Base-by-base conservation (phyloP, 2,329 filamentous ascomycete species). In the Colletotrichum camelliae region DNA sequence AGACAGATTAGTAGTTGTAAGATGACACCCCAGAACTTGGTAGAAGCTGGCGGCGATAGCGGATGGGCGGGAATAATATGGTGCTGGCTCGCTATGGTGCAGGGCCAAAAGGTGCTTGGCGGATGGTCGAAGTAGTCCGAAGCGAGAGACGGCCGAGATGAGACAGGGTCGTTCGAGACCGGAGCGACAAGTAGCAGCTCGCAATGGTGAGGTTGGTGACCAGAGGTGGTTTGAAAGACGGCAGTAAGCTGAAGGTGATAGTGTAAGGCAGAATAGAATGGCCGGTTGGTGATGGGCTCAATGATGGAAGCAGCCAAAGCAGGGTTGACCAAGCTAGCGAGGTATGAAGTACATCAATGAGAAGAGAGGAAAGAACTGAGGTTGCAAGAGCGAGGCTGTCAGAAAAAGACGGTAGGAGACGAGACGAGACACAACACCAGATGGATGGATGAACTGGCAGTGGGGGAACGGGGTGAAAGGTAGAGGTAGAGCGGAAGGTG, bases 1-100 rank as follows among this genome's bases (percentile, higher is more conserved):
- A 43, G 4, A 52, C 43, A 33, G 33, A 70, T 75, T 72, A 75
- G 72, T 74, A 37, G 52, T 65, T 71, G 72, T 16, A 35, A 29
- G n/a, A 27, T 31, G n/a, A 33, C 31, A 12, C 66, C 31, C 33
- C 35, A 60, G 29, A 29, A 13, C 18, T 10, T n/a, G 52, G 15
- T n/a, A 16, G 29, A 15, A 52, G 52, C 24, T 16, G 37, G 33
- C 58, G 27, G 35, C 58, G 16, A 65, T 7, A 48, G 39, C 39
- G 27, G 35, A 29, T 62, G 27, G 24, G 35, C 13, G 70, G 37
- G 29, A n/a, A n/a, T 66, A 16, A 61, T 48, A 35, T 43, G 15
- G 21, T 16, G n/a, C n/a, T 39, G 10, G n/a, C 4, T 61, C 55
- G 37, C 6, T 16, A 29, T 48, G 12, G 31, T n/a, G n/a, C 24